Conservation (phyloP, 2,329 filamentous ascomycete genomes). For the Ophiocordyceps camponoti-floridani region DNA sequence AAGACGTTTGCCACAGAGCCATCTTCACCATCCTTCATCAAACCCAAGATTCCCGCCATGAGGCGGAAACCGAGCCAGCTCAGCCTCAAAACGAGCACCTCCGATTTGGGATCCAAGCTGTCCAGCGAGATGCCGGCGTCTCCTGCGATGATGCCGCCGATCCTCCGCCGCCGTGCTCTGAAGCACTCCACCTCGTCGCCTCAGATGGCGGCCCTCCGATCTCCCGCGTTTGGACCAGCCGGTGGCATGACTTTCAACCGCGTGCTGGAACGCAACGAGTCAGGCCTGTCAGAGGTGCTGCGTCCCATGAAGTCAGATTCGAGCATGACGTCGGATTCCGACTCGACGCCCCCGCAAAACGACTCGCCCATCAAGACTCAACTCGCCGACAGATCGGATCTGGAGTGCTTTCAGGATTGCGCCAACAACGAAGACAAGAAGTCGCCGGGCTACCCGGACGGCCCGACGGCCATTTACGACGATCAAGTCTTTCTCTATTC, state of each 20-base stretch:
- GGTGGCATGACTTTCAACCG: slow-evolving; percentile 49
- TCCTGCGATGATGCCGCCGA: slow-evolving; percentile 31
- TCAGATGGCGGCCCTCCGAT: slow-evolving; percentile 42
- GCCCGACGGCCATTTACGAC: slow-evolving; percentile 66
- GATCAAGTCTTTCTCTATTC: slow-evolving; percentile 64
- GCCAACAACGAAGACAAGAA: slow-evolving; percentile 64
- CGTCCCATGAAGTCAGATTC: slow-evolving; percentile 29
- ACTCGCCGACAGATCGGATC: slow-evolving; percentile 36
- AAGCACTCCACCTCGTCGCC: slow-evolving; percentile 53
- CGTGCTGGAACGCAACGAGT: slow-evolving; percentile 39
- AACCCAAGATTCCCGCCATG: slow-evolving; percentile 53
- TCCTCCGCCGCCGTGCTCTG: slow-evolving; percentile 41
- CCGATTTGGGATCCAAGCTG: slow-evolving; percentile 30
- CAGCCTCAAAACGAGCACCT: slow-evolving; percentile 55
- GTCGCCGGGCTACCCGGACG: slow-evolving; percentile 65
- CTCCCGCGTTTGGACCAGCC: slow-evolving; percentile 38
- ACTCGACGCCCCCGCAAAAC: slow-evolving; percentile 28
- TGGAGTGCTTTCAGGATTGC: slow-evolving; percentile 44
- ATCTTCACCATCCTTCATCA: slow-evolving; percentile 61
- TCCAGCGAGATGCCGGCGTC: slow-evolving; percentile 37
- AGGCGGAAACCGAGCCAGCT: slow-evolving; percentile 63
- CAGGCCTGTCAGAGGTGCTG: slow-evolving; percentile 39
- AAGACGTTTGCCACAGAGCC: slow-evolving; percentile 43
- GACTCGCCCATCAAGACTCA: slow-evolving; percentile 42
- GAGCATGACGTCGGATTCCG: slow-evolving; percentile 17